Percentiles rank a stretch among this genome's conserved stretches.
Evolutionary conservation across 352 stramenopile species (phyloP).

Genomic region (Blastocystis sp.): DNA sequence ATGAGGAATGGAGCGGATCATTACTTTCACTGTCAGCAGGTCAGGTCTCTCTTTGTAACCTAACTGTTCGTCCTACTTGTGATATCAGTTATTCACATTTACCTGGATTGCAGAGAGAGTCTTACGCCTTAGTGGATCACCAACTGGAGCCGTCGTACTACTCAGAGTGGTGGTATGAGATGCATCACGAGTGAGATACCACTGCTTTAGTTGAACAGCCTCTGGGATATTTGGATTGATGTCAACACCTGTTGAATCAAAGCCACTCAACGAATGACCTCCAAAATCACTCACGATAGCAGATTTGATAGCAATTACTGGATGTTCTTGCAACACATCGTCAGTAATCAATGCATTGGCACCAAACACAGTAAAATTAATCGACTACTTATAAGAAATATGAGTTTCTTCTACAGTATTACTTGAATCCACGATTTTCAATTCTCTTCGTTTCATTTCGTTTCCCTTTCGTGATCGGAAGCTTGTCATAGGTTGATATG

Average conservation of each 20-base stretch:
- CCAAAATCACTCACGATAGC: conserved; percentile 49
- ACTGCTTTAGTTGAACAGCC: neutral
- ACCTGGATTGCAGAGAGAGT: conserved; percentile 5
- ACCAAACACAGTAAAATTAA: conserved; percentile 42
- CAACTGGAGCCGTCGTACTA: neutral
- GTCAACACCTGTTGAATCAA: conserved; percentile 20
- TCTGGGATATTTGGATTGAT: conserved; percentile 19
- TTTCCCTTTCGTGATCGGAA: conserved; percentile 55
- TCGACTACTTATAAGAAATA: neutral
- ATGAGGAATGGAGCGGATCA: conserved; percentile 42
- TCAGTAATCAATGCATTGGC: conserved; percentile 36
- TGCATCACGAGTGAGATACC: neutral
- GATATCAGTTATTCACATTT: neutral
- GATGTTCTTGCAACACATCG: neutral
- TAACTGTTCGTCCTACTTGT: conserved; percentile 20
- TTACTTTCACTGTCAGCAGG: conserved; percentile 46
- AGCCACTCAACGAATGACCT: conserved; percentile 14
- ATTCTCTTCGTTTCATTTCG: conserved; percentile 43
- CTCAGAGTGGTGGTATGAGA: neutral
- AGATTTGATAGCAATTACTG: conserved; percentile 44
- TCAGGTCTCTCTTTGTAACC: conserved; percentile 13
- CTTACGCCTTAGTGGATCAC: conserved; percentile 4
- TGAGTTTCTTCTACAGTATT: neutral
- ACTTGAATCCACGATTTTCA: neutral
- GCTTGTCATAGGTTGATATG: neutral